Conservation (phyloP, 441 rosid species). For the Croton laevigatus region DNA sequence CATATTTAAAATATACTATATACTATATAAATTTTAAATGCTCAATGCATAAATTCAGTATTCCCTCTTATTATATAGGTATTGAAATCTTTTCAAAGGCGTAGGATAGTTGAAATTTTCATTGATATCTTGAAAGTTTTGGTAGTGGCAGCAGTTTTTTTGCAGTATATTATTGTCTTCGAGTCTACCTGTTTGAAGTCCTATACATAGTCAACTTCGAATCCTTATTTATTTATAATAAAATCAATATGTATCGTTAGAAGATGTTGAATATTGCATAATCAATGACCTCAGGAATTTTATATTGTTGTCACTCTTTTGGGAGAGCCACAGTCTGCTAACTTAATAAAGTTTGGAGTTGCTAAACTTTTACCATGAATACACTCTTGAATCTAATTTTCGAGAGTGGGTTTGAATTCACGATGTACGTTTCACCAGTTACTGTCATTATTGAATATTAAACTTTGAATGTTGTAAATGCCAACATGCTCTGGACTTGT, state of each 20-base stretch:
- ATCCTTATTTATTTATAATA: neutral
- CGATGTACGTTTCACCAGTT: too few relatives aligned
- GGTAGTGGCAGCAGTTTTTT: neutral
- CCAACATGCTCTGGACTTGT: too few relatives aligned
- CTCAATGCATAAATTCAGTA: neutral
- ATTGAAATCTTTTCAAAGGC: neutral
- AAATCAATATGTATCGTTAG: neutral
- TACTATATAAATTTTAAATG: neutral
- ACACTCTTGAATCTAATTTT: too few relatives aligned
- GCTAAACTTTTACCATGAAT: too few relatives aligned
- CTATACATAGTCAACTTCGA: neutral
- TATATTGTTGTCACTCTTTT: too few relatives aligned
- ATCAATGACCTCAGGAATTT: too few relatives aligned
- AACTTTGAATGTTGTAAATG: too few relatives aligned
- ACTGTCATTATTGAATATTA: too few relatives aligned
- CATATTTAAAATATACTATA: neutral
- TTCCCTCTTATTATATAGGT: neutral
- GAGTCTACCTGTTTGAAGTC: neutral
- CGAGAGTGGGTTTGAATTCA: too few relatives aligned
- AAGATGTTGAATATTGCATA: too few relatives aligned
- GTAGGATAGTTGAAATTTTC: slow-evolving; percentile 1
- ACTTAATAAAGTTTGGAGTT: too few relatives aligned
- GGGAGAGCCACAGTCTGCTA: too few relatives aligned
- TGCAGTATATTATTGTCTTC: neutral
- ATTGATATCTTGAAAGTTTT: neutral